Evolutionary conservation across 345 rosid species (phyloP).

Genomic region (Lumnitzera racemosa): DNA sequence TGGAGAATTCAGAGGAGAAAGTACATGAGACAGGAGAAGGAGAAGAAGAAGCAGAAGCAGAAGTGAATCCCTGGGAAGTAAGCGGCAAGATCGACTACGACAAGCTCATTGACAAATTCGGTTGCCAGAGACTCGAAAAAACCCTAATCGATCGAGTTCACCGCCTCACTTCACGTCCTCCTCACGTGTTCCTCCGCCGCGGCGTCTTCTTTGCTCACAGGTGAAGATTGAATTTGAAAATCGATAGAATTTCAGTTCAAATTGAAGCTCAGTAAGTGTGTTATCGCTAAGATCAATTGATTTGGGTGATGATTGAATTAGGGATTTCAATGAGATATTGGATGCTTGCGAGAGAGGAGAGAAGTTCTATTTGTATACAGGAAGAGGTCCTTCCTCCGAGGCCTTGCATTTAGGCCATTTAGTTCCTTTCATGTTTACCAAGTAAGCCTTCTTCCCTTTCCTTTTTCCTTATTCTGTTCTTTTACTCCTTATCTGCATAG

Average conservation of each 20-base stretch:
- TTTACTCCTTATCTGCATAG: neutral
- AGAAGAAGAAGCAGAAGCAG: slow-evolving; percentile 36
- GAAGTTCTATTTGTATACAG: slow-evolving; percentile 83
- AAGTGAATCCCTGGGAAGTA: slow-evolving; percentile 94
- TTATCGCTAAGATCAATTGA: neutral
- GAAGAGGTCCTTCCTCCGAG: slow-evolving; percentile 95
- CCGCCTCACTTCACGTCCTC: slow-evolving; percentile 59
- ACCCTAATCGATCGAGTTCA: slow-evolving; percentile 61
- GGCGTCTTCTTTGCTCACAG: slow-evolving; percentile 90
- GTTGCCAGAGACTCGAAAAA: slow-evolving; percentile 68
- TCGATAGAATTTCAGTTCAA: neutral
- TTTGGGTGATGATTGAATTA: slow-evolving; percentile 4
- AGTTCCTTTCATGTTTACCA: slow-evolving; percentile 94
- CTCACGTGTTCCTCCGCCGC: slow-evolving; percentile 87
- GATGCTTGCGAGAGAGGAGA: slow-evolving; percentile 77
- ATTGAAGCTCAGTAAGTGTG: neutral
- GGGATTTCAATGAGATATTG: slow-evolving; percentile 70
- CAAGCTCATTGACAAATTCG: slow-evolving; percentile 82
- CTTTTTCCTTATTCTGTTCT: neutral
- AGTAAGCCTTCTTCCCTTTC: slow-evolving; percentile 29
- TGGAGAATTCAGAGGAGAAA: no score
- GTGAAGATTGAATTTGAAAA: slow-evolving; percentile 10
- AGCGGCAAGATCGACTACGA: slow-evolving; percentile 82
- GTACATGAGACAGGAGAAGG: slow-evolving; percentile 17
- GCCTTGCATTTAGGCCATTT: slow-evolving; percentile 90